Evolutionary conservation across 345 rosid species (phyloP).

Genomic region (Aethionema arabicum): DNA sequence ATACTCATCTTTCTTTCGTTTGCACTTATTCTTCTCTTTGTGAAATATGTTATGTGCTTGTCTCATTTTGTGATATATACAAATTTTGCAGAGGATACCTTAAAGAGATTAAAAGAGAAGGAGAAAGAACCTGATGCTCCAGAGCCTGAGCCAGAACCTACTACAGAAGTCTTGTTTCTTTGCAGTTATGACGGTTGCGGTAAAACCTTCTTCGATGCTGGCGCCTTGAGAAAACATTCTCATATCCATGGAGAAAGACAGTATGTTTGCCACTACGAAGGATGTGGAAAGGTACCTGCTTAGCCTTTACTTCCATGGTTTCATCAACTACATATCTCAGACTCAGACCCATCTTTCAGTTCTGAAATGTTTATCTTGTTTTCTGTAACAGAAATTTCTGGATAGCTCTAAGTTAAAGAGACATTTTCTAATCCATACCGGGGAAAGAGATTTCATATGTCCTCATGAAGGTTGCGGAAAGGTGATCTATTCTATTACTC

Average conservation of each 20-base stretch:
- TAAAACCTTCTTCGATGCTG: conserved; percentile 88
- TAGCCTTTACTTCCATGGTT: neutral
- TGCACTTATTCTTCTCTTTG: neutral
- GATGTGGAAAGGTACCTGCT: conserved; percentile 79
- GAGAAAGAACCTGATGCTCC: conserved; percentile 66
- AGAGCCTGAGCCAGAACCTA: conserved; percentile 93
- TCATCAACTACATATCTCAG: neutral
- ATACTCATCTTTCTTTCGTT: neutral
- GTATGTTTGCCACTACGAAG: conserved; percentile 69
- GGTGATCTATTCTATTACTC: conserved; percentile 52
- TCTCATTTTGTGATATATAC: neutral
- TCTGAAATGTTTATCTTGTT: neutral
- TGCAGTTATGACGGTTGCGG: conserved; percentile 97
- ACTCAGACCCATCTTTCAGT: conserved; percentile 14
- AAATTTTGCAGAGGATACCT: conserved; percentile 49
- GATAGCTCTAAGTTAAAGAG: conserved; percentile 98
- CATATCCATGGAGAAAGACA: conserved; percentile 97
- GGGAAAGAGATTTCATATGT: conserved; percentile 79
- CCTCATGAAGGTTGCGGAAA: conserved; percentile 98
- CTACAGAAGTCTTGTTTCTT: conserved; percentile 90
- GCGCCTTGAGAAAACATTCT: conserved; percentile 94
- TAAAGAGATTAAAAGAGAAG: conserved; percentile 66
- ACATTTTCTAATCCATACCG: conserved; percentile 92
- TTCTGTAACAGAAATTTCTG: conserved; percentile 80
- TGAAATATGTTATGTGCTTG: neutral